phyloP scores from a whole-genome alignment of 2,329 filamentous ascomycete species.

The Pyrenophora tritici-repentis region DNA sequence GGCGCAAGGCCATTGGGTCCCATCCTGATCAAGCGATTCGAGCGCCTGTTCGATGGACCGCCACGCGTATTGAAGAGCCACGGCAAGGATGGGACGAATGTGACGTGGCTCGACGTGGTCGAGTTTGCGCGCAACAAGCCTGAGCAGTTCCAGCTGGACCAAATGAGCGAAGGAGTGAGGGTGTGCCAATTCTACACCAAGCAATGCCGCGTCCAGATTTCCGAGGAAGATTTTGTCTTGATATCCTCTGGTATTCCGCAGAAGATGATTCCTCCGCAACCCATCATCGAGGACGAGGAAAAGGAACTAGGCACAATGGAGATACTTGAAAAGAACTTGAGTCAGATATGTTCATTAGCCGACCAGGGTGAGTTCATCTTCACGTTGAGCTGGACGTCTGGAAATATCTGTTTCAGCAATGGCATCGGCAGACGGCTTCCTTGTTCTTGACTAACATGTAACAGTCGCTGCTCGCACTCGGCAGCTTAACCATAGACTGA shows the following conservation, averaged over 20 bases:
- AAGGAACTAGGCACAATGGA: slow-evolving; percentile 84
- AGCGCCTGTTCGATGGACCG: slow-evolving; percentile 81
- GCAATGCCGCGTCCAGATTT: slow-evolving; percentile 80
- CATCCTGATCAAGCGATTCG: slow-evolving; percentile 82
- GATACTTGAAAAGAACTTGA: slow-evolving; percentile 78
- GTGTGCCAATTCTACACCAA: slow-evolving; percentile 84
- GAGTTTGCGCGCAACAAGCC: slow-evolving; percentile 82
- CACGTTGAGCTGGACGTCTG: neutral
- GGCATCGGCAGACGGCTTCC: too few species aligned
- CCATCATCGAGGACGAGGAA: slow-evolving; percentile 82
- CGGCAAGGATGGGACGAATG: slow-evolving; percentile 63
- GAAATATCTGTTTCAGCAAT: too few species aligned
- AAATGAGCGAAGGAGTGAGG: slow-evolving; percentile 69
- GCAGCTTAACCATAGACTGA: slow-evolving; percentile 80
- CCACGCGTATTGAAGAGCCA: slow-evolving; percentile 69
- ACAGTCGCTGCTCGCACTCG: slow-evolving; percentile 70
- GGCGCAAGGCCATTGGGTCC: slow-evolving; percentile 82
- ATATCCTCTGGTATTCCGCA: slow-evolving; percentile 83
- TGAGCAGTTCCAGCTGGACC: slow-evolving; percentile 74
- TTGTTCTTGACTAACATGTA: slow-evolving; percentile 6
- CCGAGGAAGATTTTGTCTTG: slow-evolving; percentile 83
- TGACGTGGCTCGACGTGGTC: slow-evolving; percentile 86
- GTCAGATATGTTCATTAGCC: slow-evolving; percentile 77
- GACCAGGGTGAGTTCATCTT: slow-evolving; percentile 65
- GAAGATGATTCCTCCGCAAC: slow-evolving; percentile 78